Conservation (phyloP, 2,329 filamentous ascomycete species). For the Aspergillus japonicus region DNA sequence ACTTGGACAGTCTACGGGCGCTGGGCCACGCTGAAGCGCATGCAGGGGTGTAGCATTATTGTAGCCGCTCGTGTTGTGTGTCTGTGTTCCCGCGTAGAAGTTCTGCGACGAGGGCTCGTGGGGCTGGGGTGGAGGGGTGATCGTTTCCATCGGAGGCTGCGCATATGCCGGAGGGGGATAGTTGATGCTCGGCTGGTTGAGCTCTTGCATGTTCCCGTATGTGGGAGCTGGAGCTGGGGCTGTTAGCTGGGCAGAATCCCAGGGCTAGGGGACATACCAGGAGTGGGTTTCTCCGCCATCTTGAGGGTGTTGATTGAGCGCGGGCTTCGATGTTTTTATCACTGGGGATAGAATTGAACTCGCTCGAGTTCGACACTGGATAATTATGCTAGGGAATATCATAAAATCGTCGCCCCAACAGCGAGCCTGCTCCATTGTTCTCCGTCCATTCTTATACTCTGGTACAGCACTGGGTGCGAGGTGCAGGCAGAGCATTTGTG, state of each 20-base stretch:
- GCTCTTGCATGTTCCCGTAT: background rate
- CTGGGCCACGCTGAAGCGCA: constrained; percentile 31
- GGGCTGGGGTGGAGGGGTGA: background rate
- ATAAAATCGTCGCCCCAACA: too few species aligned
- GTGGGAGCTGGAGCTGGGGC: background rate
- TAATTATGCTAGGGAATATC: too few species aligned
- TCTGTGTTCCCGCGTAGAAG: background rate
- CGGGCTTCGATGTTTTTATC: background rate
- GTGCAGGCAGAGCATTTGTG: background rate
- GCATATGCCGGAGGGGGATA: background rate
- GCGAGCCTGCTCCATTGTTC: background rate
- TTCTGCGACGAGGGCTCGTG: background rate
- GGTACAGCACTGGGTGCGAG: background rate
- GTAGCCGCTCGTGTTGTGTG: constrained; percentile 24
- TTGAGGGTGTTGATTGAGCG: background rate
- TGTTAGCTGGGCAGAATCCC: background rate
- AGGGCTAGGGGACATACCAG: background rate
- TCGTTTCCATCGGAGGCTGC: background rate
- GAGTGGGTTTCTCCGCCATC: background rate
- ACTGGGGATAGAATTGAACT: background rate
- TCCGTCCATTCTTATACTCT: background rate
- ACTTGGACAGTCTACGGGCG: constrained; percentile 49
- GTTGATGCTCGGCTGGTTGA: background rate
- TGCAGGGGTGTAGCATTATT: constrained; percentile 25
- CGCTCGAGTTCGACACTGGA: too few species aligned